Evolutionary conservation across 2,329 filamentous ascomycete species (phyloP).

Genomic region (Fonsecaea pugnacius): DNA sequence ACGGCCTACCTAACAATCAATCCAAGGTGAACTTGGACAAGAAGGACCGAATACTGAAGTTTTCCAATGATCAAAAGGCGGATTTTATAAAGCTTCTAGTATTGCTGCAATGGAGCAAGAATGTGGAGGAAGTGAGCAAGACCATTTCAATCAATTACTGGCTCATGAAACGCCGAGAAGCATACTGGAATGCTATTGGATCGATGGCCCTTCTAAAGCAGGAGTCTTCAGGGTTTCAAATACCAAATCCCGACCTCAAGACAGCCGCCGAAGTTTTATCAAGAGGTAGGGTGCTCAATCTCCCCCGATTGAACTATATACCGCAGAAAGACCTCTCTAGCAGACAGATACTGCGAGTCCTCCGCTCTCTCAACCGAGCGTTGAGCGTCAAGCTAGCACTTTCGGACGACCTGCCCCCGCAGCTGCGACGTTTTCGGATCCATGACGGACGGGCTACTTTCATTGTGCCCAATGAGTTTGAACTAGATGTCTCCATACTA

Average conservation of each 20-base stretch:
- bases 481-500: slow-evolving; percentile 88
- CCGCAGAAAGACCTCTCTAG: slow-evolving; percentile 71
- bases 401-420: slow-evolving; percentile 78
- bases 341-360: slow-evolving; percentile 71
- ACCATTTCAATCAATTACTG: slow-evolving; percentile 85
- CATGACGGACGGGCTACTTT: slow-evolving; percentile 90
- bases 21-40: slow-evolving; percentile 69
- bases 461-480: slow-evolving; percentile 79
- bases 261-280: slow-evolving; percentile 85
- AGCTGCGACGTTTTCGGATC: slow-evolving; percentile 78
- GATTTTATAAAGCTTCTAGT: slow-evolving; percentile 94
- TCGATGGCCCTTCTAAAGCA: slow-evolving; percentile 73
- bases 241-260: slow-evolving; percentile 87
- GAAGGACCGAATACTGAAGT: slow-evolving; percentile 74
- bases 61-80: slow-evolving; percentile 76
- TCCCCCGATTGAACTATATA: slow-evolving; percentile 82
- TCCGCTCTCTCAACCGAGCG: slow-evolving; percentile 81
- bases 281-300: slow-evolving; percentile 74
- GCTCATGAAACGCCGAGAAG: slow-evolving; percentile 65
- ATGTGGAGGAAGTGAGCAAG: slow-evolving; percentile 77
- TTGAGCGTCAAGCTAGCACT: slow-evolving; percentile 83
- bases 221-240: slow-evolving; percentile 71
- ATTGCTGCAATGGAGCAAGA: slow-evolving; percentile 85
- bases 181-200: slow-evolving; percentile 65
- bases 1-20: slow-evolving; percentile 42